These are phyloP conservation scores for Beta corolliflora DNA, from an alignment of 179 eudicot species.

Conservation along the genomic window DNA sequence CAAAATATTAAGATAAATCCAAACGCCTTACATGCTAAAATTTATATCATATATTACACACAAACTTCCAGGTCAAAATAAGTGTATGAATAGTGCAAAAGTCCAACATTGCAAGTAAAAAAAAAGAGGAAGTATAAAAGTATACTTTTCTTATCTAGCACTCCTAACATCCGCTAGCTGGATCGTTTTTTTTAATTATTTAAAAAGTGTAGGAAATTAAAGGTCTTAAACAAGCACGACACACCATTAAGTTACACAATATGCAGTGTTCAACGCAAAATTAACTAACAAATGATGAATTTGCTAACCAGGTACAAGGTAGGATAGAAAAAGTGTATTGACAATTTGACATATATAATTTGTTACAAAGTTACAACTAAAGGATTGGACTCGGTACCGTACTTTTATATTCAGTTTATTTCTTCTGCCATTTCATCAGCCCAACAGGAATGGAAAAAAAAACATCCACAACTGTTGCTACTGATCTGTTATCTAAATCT, in stretches of 20 bases:
- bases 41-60: too few species aligned
- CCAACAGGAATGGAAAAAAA: not conserved
- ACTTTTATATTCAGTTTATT: not conserved
- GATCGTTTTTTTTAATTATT: too few species aligned
- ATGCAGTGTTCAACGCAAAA: not conserved
- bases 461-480: conserved; percentile 26
- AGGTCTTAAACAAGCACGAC: not conserved
- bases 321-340: not conserved
- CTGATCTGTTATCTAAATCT: not conserved
- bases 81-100: too few species aligned
- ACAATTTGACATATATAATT: not conserved
- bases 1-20: too few species aligned
- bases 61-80: too few species aligned
- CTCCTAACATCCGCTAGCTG: too few species aligned
- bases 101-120: too few species aligned
- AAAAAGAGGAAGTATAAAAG: too few species aligned
- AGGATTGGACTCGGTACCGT: not conserved
- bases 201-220: not conserved
- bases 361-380: not conserved
- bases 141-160: too few species aligned
- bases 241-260: not conserved
- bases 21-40: too few species aligned
- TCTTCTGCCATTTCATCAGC: conserved; percentile 13
- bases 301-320: not conserved
- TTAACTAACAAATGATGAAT: not conserved